These are phyloP conservation scores for Favolaschia claudopus DNA, from an alignment of 768 basidiomycete species.

Conservation along the genomic window DNA sequence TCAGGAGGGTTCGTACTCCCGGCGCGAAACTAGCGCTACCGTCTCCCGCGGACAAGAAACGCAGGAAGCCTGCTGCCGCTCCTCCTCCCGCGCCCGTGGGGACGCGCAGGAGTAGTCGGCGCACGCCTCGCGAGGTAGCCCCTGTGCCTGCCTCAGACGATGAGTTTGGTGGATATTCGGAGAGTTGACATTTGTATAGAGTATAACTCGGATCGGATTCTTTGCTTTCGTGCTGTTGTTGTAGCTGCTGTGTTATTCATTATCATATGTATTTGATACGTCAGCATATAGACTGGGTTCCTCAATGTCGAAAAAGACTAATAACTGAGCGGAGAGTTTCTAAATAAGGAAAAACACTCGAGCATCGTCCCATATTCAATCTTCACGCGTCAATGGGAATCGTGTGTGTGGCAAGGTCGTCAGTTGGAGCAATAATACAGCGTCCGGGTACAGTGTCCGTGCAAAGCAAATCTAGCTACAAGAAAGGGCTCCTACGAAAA, in stretches of 20 bases:
- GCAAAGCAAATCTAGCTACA: constrained; percentile 5
- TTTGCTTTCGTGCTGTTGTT: neutral
- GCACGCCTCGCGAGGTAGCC: neutral
- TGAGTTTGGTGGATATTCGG: constrained; percentile 18
- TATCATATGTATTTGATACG: no score
- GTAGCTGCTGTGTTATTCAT: no score
- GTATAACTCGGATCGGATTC: neutral
- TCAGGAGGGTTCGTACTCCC: constrained; percentile 20
- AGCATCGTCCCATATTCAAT: no score
- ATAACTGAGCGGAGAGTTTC: no score
- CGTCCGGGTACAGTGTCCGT: no score
- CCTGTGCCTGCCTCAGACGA: neutral
- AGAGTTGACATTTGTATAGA: constrained; percentile 1
- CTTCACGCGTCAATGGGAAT: no score
- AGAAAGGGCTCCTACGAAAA: neutral
- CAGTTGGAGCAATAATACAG: no score
- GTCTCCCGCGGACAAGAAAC: constrained; percentile 23
- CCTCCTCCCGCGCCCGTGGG: neutral
- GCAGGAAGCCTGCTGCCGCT: neutral
- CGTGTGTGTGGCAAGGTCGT: no score
- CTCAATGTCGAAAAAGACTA: no score
- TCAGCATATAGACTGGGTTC: no score
- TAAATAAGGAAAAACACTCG: no score
- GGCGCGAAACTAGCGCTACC: constrained; percentile 15
- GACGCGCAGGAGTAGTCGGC: constrained; percentile 10